Base-by-base conservation (phyloP, 768 basidiomycete genomes). In the Auricularia sp. region DNA sequence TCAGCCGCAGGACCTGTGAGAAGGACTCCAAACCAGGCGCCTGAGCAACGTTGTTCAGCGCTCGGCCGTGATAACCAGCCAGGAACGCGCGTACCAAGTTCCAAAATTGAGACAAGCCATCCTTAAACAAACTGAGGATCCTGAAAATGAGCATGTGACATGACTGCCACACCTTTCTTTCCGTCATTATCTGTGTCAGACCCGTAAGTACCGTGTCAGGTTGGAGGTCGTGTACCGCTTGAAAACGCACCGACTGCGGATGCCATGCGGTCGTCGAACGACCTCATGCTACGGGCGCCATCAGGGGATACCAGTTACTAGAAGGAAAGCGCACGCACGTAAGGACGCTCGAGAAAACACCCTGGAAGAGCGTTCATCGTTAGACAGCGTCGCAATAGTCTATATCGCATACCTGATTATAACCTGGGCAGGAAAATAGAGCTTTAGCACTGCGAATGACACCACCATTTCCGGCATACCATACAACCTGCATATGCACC, bases 301-400 rank as follows among this genome's bases (percentile, higher is more conserved):
- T 29, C 29, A 33, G 56, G 4, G 39, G 12, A 42, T 42, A 14
- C 18, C 56, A 14, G 29, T 33, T 4, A 8, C 23, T 1, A 35
- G 80, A 74, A 68, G 86, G 86, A 11, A 80, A 79, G 47, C 70
- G 47, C 71, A 8, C 39, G 39, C 4, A 87, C 86, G 76, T 78
- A 58, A 90, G 82, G 35, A 90, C 87, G 66, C 86, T 84, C 36
- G 87, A 89, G 74, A 90, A 90, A 16, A 90, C 88, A 70, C 87
- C 88, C 81, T 87, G 62, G 51, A 66, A 36, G 60, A 62, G 43
- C 51, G 11, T 58, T 36, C 67, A 34, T 62, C 21, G 8, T 23
- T 36, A 61, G 54, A 59, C 61, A 10, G 29, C 58, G 36, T 16
- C 35, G 36, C 43, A 29, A 66, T 62, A 34, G 54, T 64, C 64